phyloP scores from a whole-genome alignment of 345 rosid genomes.

The Stellera chamaejasme region DNA sequence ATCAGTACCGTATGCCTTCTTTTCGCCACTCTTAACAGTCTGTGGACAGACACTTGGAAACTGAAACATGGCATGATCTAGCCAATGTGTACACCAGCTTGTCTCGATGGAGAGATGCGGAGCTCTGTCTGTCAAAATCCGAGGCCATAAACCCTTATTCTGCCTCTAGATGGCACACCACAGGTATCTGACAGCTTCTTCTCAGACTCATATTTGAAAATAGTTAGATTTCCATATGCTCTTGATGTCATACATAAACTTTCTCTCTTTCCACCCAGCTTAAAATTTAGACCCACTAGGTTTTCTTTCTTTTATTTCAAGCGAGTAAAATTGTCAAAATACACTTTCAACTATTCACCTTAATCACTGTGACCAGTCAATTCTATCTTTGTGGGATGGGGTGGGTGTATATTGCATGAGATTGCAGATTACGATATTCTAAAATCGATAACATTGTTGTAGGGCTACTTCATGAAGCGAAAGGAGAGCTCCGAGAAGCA shows the following conservation, averaged over 20 bases:
- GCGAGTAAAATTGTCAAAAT: no score
- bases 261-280: no score
- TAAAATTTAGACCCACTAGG: no score
- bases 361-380: no score
- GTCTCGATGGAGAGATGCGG: slow-evolving; percentile 65
- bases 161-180: slow-evolving; percentile 43
- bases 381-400: no score
- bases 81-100: slow-evolving; percentile 50
- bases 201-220: neutral
- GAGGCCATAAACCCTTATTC: slow-evolving; percentile 44
- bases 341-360: no score
- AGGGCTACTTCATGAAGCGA: slow-evolving; percentile 41
- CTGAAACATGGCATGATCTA: slow-evolving; percentile 68
- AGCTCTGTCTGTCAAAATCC: slow-evolving; percentile 58
- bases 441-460: slow-evolving; percentile 6
- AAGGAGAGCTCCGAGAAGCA: slow-evolving; percentile 43
- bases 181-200: slow-evolving; percentile 24
- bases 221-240: no score
- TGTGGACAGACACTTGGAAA: slow-evolving; percentile 38
- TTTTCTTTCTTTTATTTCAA: no score
- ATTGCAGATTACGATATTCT: neutral
- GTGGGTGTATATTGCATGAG: no score
- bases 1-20: no score
- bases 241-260: no score
- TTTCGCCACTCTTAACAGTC: no score